Evolutionary conservation across 805 yeast species (phyloP).

Genomic region (Pichia pseudocactophila): DNA sequence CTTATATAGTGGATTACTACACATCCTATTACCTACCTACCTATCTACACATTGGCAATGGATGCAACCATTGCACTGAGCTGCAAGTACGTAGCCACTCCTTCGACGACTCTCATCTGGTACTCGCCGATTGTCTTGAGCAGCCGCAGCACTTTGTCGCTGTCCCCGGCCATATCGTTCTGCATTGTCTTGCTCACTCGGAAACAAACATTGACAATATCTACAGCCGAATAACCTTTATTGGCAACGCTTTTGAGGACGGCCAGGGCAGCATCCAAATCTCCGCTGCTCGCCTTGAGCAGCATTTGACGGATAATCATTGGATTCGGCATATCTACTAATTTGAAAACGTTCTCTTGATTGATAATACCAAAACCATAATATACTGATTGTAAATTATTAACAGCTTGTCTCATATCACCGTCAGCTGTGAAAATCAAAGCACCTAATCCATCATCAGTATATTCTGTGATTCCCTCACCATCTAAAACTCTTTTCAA

Average conservation of each 20-base stretch:
- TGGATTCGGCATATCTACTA: conserved; percentile 96
- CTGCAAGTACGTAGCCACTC: conserved; percentile 82
- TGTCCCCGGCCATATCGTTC: conserved; percentile 40
- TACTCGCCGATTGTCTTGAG: conserved; percentile 83
- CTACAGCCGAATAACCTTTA: conserved; percentile 89
- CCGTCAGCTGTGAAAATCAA: conserved; percentile 94
- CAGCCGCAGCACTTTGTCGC: conserved; percentile 61
- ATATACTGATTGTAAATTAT: conserved; percentile 86
- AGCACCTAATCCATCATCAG: conserved; percentile 89
- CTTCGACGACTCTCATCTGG: conserved; percentile 90
- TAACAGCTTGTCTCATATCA: conserved; percentile 97
- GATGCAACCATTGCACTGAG: conserved; percentile 58
- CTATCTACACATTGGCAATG: not conserved
- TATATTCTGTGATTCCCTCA: conserved; percentile 61
- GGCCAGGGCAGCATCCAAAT: conserved; percentile 56
- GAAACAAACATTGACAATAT: conserved; percentile 84
- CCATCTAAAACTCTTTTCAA: conserved; percentile 57
- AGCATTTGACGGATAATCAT: conserved; percentile 67
- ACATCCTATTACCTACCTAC: not conserved
- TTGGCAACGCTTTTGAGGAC: conserved; percentile 67
- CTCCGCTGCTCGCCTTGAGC: conserved; percentile 24
- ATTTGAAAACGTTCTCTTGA: conserved; percentile 85
- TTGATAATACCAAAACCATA: conserved; percentile 91
- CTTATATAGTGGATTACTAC: too few relatives aligned
- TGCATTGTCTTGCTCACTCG: conserved; percentile 73